Evolutionary conservation across 768 basidiomycete species (phyloP).

Genomic region (Leccinum subgranulosum): DNA sequence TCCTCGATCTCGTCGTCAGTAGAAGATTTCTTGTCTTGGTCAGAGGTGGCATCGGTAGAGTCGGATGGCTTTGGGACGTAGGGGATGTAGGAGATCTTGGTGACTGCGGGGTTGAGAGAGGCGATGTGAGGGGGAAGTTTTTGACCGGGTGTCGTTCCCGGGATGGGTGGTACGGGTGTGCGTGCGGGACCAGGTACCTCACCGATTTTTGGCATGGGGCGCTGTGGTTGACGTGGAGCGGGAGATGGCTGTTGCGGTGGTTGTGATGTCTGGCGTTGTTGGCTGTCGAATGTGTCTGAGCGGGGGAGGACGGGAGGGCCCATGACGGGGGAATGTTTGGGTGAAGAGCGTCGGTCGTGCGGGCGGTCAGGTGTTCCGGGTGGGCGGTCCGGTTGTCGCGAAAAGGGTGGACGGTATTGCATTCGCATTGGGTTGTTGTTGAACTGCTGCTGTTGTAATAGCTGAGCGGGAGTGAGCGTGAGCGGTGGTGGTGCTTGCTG

Average conservation of each 20-base stretch:
- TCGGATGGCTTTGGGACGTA: conserved; percentile 18
- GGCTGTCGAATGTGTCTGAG: conserved; percentile 12
- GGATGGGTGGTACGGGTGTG: conserved; percentile 18
- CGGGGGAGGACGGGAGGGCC: conserved; percentile 3
- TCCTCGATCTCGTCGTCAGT: conserved; percentile 21
- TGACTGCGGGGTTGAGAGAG: conserved; percentile 31
- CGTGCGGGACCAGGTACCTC: conserved; percentile 6
- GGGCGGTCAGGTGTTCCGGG: conserved; percentile 10
- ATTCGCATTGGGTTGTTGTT: conserved; percentile 1
- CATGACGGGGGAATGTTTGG: conserved; percentile 21
- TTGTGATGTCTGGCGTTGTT: conserved; percentile 22
- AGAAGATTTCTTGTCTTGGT: conserved; percentile 25
- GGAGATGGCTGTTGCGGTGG: conserved; percentile 30
- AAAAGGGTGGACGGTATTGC: conserved; percentile 18
- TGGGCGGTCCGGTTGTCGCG: conserved; percentile 25
- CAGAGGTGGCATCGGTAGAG: conserved; percentile 12
- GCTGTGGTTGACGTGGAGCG: conserved; percentile 13
- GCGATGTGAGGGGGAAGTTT: conserved; percentile 34
- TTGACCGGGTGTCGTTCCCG: conserved; percentile 27
- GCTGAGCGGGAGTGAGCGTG: conserved; percentile 36
- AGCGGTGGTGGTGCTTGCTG: conserved; percentile 11
- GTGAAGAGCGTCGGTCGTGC: conserved; percentile 20
- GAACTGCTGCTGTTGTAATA: conserved; percentile 34
- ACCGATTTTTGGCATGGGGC: conserved; percentile 16
- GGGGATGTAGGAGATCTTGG: conserved; percentile 29